A percentile compares a stretch with the other conserved stretches of the same genome.
phyloP scores from a whole-genome alignment of 441 rosid species.

The Jatropha multifida region DNA sequence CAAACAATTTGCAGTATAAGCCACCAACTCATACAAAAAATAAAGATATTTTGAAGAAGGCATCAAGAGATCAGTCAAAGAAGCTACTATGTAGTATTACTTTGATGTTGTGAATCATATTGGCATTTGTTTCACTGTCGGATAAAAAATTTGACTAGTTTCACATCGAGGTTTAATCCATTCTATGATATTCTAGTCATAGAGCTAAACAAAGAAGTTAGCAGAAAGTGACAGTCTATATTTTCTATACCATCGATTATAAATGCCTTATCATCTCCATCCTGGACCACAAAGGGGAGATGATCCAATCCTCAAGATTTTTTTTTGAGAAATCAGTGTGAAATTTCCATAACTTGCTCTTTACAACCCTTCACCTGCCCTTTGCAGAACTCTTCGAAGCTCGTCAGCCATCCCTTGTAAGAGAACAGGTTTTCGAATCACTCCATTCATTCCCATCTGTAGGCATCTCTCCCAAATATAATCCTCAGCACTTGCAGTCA shows the following conservation, averaged over 20 bases:
- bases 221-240: slow-evolving; percentile 21
- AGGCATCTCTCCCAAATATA: slow-evolving; percentile 66
- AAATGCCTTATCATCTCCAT: slow-evolving; percentile 14
- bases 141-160: slow-evolving; percentile 9
- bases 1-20: background rate
- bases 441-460: slow-evolving; percentile 78
- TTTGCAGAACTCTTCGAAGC: slow-evolving; percentile 64
- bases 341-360: background rate
- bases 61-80: background rate
- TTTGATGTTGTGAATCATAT: slow-evolving; percentile 8
- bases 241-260: slow-evolving; percentile 15
- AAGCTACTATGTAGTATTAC: background rate
- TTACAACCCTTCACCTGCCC: slow-evolving; percentile 52
- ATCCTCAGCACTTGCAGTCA: slow-evolving; percentile 64
- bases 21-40: background rate
- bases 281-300: background rate
- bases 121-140: slow-evolving; percentile 14
- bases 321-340: background rate
- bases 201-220: slow-evolving; percentile 13
- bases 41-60: background rate
- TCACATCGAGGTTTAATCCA: slow-evolving; percentile 13
- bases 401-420: slow-evolving; percentile 63
- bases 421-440: slow-evolving; percentile 73
- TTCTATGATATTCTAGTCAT: slow-evolving; percentile 14
- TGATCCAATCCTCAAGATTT: background rate